Evolutionary conservation across 306 rosid genomes (phyloP).

Genomic region (Gastrolobium villosum): DNA sequence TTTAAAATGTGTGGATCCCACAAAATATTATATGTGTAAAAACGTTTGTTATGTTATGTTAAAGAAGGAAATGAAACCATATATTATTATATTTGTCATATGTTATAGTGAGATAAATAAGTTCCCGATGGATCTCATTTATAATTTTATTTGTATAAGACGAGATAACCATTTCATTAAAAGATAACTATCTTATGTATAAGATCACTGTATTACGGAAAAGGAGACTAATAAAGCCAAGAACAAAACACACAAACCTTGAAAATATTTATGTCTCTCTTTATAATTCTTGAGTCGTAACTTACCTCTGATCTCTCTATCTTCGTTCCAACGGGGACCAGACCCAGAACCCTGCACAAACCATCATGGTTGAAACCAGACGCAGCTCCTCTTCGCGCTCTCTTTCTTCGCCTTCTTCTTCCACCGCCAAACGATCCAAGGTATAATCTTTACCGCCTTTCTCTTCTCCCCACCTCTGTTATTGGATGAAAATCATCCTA

Average conservation of each 20-base stretch:
- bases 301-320: slow-evolving; percentile 5
- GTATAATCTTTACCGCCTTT: slow-evolving; percentile 46
- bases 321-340: neutral
- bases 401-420: slow-evolving; percentile 73
- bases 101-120: no score
- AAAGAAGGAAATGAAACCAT: no score
- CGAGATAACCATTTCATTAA: no score
- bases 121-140: no score
- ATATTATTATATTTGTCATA: no score
- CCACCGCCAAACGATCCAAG: slow-evolving; percentile 86
- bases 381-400: slow-evolving; percentile 84
- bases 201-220: no score
- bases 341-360: neutral
- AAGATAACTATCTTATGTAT: no score
- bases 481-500: neutral
- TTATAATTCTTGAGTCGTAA: slow-evolving; percentile 27
- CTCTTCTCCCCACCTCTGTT: neutral
- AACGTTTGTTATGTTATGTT: no score
- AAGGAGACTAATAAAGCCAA: no score
- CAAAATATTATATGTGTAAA: no score
- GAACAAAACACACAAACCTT: slow-evolving; percentile 33
- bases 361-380: slow-evolving; percentile 93
- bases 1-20: no score
- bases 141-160: no score
- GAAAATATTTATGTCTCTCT: slow-evolving; percentile 39